Conservation (phyloP, 805 yeast species). For the Kluyveromyces nonfermentans region DNA sequence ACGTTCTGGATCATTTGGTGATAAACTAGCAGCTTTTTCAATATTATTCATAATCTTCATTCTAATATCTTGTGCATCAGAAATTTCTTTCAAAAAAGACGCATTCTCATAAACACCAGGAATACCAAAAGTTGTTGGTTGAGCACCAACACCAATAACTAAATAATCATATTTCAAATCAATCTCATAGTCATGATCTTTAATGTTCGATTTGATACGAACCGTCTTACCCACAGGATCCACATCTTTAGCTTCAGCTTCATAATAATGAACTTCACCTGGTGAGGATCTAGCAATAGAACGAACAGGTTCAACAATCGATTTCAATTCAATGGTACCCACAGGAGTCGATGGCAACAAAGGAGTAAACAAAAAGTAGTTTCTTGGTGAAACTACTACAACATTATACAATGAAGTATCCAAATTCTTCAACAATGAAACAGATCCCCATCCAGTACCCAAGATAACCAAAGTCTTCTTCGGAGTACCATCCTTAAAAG, state of each 20-base stretch:
- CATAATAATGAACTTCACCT: conserved; percentile 74
- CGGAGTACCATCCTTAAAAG: conserved; percentile 37
- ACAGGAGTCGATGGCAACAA: conserved; percentile 90
- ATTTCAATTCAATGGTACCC: conserved; percentile 82
- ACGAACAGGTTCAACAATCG: conserved; percentile 90
- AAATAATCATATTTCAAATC: conserved; percentile 65
- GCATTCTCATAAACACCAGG: conserved; percentile 91
- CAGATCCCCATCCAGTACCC: conserved; percentile 95
- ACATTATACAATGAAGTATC: conserved; percentile 86
- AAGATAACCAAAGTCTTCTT: conserved; percentile 49
- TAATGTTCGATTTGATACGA: conserved; percentile 47
- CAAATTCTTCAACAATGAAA: conserved; percentile 71
- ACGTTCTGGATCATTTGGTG: conserved; percentile 66
- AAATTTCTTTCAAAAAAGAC: conserved; percentile 79
- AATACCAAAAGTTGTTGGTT: conserved; percentile 88
- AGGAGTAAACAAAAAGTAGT: conserved; percentile 94
- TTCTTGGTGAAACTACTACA: conserved; percentile 85
- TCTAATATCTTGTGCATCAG: conserved; percentile 80
- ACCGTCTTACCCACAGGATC: conserved; percentile 64
- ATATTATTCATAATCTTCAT: conserved; percentile 74
- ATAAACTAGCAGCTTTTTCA: conserved; percentile 78
- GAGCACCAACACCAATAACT: conserved; percentile 91
- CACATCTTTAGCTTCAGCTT: conserved; percentile 81
- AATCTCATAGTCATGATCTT: conserved; percentile 38
- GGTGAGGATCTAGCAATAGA: conserved; percentile 69